Percentiles rank a stretch among this genome's conserved stretches.
phyloP scores from a whole-genome alignment of 2,329 filamentous ascomycete species.

The Botrytis squamosa region DNA sequence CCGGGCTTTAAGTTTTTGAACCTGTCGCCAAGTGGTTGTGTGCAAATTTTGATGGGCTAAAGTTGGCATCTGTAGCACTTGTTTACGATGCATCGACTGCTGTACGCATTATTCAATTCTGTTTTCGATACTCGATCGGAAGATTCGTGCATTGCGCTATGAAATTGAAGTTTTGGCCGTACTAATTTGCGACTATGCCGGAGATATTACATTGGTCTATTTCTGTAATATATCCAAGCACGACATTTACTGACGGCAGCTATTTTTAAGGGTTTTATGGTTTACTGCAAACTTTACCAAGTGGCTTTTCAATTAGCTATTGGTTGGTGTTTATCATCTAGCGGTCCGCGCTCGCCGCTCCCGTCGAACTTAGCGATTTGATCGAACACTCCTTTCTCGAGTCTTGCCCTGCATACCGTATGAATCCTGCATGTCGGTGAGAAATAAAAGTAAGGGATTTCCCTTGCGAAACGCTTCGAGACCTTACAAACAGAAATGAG shows the following conservation, averaged over 20 bases:
- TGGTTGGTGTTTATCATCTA: neutral
- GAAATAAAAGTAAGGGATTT: neutral
- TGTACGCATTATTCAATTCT: neutral
- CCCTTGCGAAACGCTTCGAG: neutral
- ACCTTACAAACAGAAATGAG: neutral
- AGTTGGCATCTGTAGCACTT: neutral
- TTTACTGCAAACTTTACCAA: too few species aligned
- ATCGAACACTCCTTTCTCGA: neutral
- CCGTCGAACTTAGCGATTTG: neutral
- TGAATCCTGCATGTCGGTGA: neutral
- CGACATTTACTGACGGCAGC: neutral
- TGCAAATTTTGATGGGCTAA: neutral
- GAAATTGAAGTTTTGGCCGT: neutral
- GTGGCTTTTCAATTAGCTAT: neutral
- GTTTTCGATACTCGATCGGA: neutral
- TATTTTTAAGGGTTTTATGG: neutral
- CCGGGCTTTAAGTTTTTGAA: neutral
- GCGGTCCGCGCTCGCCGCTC: neutral
- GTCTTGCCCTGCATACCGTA: neutral
- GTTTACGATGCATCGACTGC: neutral
- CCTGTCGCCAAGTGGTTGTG: neutral
- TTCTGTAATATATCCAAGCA: neutral
- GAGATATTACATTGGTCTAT: too few species aligned
- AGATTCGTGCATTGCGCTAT: neutral
- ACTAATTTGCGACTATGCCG: too few species aligned